Evolutionary conservation across 2,329 filamentous ascomycete genomes (phyloP).

Genomic region (Corinectria fuckeliana): DNA sequence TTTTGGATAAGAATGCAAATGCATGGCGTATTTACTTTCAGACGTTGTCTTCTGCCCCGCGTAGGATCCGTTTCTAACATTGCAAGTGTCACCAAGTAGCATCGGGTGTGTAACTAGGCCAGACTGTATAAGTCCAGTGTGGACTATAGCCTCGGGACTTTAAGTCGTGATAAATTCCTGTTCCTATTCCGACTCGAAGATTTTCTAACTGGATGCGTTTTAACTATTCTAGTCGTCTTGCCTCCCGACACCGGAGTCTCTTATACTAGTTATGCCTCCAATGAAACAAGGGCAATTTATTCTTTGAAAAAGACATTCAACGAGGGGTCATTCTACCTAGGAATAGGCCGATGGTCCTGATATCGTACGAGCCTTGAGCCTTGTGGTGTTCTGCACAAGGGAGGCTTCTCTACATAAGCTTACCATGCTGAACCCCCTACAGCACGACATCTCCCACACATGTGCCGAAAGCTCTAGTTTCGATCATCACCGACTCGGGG

Average conservation of each 20-base stretch:
- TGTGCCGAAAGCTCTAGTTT: not conserved
- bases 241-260: not conserved
- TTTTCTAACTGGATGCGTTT: no score
- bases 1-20: conserved; percentile 19
- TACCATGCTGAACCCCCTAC: not conserved
- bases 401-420: not conserved
- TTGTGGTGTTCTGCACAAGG: not conserved
- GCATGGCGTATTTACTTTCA: conserved; percentile 9
- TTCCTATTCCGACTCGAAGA: no score
- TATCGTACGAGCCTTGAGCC: not conserved
- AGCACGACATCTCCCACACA: not conserved
- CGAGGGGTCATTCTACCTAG: not conserved
- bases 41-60: not conserved
- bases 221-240: no score
- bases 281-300: not conserved
- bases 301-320: not conserved
- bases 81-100: not conserved
- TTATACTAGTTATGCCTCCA: not conserved
- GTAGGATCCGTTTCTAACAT: not conserved
- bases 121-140: no score
- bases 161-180: no score
- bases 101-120: no score
- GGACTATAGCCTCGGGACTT: no score
- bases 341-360: not conserved
- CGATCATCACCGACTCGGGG: not conserved